phyloP scores from a whole-genome alignment of 2,329 filamentous ascomycete genomes.

The Sporothrix dimorphospora region DNA sequence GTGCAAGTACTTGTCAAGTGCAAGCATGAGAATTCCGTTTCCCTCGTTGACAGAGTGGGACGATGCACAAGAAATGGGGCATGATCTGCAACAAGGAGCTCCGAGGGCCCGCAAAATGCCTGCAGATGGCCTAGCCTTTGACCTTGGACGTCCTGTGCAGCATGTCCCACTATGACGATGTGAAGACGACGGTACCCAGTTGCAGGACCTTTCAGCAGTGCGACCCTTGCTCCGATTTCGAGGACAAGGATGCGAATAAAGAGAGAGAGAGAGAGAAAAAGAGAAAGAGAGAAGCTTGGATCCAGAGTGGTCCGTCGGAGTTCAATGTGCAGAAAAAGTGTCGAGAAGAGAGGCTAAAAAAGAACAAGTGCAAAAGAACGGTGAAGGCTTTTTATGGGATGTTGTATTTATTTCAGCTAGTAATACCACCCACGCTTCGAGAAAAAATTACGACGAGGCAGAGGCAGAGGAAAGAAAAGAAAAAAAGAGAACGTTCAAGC shows the following conservation, averaged over 20 bases:
- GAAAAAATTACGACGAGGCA: background rate
- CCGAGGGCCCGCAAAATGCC: background rate
- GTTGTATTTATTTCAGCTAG: background rate
- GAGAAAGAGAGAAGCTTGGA: background rate
- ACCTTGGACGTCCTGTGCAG: background rate
- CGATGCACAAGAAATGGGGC: background rate
- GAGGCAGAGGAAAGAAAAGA: background rate
- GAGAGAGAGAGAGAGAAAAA: too few species aligned
- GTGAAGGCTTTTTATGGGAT: background rate
- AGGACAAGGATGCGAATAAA: background rate
- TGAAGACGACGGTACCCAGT: too few species aligned
- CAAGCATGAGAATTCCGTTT: slow-evolving; percentile 11
- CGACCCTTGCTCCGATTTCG: background rate
- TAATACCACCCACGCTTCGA: background rate
- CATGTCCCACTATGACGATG: too few species aligned
- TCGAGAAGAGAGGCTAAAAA: background rate
- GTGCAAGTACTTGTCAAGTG: slow-evolving; percentile 3
- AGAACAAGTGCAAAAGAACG: slow-evolving; percentile 10
- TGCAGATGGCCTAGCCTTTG: background rate
- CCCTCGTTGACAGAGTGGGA: slow-evolving; percentile 1
- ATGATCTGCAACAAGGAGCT: slow-evolving; percentile 20
- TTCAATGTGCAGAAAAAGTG: background rate
- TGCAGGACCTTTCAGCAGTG: too few species aligned
- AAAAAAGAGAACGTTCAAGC: background rate
- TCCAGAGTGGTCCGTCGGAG: background rate